Evolutionary conservation across 768 basidiomycete genomes (phyloP).

Genomic region (Boletus vermiculosoides): DNA sequence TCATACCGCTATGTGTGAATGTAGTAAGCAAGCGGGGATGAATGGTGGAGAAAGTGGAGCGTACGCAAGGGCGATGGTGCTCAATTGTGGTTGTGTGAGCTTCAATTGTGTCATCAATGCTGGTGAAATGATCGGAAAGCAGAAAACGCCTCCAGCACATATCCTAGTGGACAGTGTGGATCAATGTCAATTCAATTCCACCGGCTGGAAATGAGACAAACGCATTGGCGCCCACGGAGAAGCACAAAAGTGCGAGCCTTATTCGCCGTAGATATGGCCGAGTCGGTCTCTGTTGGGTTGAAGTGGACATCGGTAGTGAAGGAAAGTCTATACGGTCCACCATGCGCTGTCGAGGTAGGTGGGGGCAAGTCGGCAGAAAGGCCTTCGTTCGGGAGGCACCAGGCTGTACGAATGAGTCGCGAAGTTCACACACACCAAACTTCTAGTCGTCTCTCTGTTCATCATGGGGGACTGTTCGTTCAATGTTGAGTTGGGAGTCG

Average conservation of each 20-base stretch:
- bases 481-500: not conserved
- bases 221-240: conserved; percentile 65
- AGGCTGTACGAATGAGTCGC: not conserved
- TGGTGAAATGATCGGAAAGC: conserved; percentile 73
- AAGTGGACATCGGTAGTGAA: conserved; percentile 13
- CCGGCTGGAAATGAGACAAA: conserved; percentile 35
- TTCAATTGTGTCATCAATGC: conserved; percentile 55
- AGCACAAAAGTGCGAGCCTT: conserved; percentile 39
- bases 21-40: not conserved
- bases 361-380: not conserved
- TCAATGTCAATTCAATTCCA: not conserved
- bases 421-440: conserved; percentile 4
- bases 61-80: conserved; percentile 75
- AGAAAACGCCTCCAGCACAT: conserved; percentile 77
- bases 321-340: not conserved
- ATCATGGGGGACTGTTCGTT: not conserved
- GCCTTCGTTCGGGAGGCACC: not conserved
- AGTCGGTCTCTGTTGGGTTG: conserved; percentile 1
- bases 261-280: conserved; percentile 19
- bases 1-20: conserved; percentile 58
- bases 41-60: conserved; percentile 37
- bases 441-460: not conserved
- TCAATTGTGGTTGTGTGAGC: conserved; percentile 73
- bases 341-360: not conserved
- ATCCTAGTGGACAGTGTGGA: conserved; percentile 41